Conservation (phyloP, 2,329 filamentous ascomycete species). For the Pyricularia sp. region DNA sequence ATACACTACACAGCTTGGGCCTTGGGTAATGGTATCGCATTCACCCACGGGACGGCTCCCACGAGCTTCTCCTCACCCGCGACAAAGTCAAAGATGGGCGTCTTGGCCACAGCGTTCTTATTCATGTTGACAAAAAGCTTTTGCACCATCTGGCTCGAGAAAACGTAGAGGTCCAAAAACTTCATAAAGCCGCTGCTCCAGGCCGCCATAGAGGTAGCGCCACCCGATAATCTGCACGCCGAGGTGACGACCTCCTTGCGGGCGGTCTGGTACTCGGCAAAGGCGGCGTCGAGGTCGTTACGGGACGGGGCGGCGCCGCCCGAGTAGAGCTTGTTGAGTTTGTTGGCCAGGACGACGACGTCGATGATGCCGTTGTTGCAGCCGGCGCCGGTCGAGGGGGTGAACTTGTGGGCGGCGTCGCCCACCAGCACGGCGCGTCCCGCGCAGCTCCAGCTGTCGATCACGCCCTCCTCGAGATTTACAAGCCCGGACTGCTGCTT, state of each 20-base stretch:
- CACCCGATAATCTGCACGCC: background rate
- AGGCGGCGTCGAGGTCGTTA: background rate
- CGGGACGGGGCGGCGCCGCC: background rate
- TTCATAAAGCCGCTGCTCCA: background rate
- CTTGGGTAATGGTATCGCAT: background rate
- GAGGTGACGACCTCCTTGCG: background rate
- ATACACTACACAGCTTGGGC: background rate
- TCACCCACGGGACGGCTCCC: background rate
- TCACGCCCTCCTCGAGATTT: slow-evolving; percentile 48
- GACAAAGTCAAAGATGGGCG: background rate
- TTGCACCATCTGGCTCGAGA: background rate
- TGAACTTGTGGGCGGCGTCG: slow-evolving; percentile 9
- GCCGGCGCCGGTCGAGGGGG: slow-evolving; percentile 7
- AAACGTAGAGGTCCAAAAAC: background rate
- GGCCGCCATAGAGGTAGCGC: background rate
- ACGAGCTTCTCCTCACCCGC: background rate
- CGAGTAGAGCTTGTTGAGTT: background rate
- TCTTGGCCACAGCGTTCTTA: background rate
- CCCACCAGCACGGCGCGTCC: slow-evolving; percentile 48
- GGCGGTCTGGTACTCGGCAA: background rate
- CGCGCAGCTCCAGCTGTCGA: slow-evolving; percentile 90
- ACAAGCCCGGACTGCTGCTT: background rate
- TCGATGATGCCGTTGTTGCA: slow-evolving; percentile 7
- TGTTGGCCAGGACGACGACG: slow-evolving; percentile 8
- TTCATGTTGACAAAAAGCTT: background rate